Conservation (phyloP, 192 early-diverging fungal species). For the Podochytrium sp. region DNA sequence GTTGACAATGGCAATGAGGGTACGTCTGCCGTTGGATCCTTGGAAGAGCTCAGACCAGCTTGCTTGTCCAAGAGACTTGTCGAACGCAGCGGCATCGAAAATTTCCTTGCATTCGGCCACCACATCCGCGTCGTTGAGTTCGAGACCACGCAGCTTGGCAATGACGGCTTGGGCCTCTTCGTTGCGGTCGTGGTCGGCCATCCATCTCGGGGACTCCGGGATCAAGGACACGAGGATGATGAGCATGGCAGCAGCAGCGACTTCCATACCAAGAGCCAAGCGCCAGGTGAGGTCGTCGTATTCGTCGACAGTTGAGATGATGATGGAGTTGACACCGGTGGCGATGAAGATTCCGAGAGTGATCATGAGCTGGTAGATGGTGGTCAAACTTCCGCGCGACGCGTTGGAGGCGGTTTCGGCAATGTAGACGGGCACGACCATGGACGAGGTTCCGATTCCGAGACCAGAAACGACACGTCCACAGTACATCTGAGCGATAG, state of each 20-base stretch:
- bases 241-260: conserved; percentile 75
- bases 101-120: conserved; percentile 59
- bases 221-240: conserved; percentile 71
- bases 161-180: conserved; percentile 48
- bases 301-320: conserved; percentile 39
- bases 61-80: conserved; percentile 54
- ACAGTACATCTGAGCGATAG: conserved; percentile 66
- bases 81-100: conserved; percentile 47
- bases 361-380: conserved; percentile 91
- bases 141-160: conserved; percentile 46
- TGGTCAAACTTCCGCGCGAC: conserved; percentile 69
- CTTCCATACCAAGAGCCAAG: conserved; percentile 81
- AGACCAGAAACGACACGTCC: conserved; percentile 83
- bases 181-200: conserved; percentile 49
- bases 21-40: conserved; percentile 55
- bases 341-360: conserved; percentile 75
- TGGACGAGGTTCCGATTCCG: conserved; percentile 69
- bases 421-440: conserved; percentile 50
- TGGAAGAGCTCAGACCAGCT: conserved; percentile 65
- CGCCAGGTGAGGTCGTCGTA: conserved; percentile 62
- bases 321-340: conserved; percentile 48
- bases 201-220: conserved; percentile 70
- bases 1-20: conserved; percentile 64
- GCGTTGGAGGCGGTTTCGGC: conserved; percentile 82
- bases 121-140: conserved; percentile 40